Base-by-base conservation (phyloP, 495 filamentous ascomycete species). In the Penicillium crystallinum region DNA sequence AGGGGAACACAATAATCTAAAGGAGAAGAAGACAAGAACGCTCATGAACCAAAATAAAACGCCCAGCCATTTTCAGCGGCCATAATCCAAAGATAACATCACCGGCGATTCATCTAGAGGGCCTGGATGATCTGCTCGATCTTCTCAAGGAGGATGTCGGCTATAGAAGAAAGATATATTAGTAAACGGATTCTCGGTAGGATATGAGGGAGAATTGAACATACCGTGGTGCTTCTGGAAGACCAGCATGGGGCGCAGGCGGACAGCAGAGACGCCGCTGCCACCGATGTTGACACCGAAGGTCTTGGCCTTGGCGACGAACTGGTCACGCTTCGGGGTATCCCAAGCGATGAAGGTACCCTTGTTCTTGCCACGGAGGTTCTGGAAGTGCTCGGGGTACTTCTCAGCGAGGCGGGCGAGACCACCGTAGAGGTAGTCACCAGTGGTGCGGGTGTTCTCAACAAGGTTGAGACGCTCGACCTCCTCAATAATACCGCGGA, bases 261-360 rank as follows among this genome's bases (percentile, higher is more conserved):
- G 76, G 27, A 98, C 86, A 25, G 93, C 91, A 36, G 61, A 75
- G 64, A 79, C 80, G 15, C 93, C 95, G 62, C 82, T 85, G 22
- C 93, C 95, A 54, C 93, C 95, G 70, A 98, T 90, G 72, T 97
- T 97, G 56, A 98, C 74, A 57, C 93, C 95, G 33, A 89, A 75
- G 38, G 63, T 73, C 85, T 97, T 77, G 61, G 71, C 72, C 76
- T 81, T 84, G 62, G 72, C 83, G 62, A 97, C 69, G 73, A 97
- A 89, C 55, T 85, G 83, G 65, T 97, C 93, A 58, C 95, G 77
- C 53, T 81, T 69, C 47, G 91, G 91, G 57, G 81, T 88, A 69
- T 98, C 95, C 79, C 90, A 98, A 49, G 95, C 93, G 65, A 98
- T 89, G 70, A 97, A 98, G 15, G 93, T 98, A 63, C 93, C 93